These are phyloP conservation scores for Trametes hirsuta DNA, from an alignment of 1,284 basidiomycete genomes.

Conservation along the genomic window DNA sequence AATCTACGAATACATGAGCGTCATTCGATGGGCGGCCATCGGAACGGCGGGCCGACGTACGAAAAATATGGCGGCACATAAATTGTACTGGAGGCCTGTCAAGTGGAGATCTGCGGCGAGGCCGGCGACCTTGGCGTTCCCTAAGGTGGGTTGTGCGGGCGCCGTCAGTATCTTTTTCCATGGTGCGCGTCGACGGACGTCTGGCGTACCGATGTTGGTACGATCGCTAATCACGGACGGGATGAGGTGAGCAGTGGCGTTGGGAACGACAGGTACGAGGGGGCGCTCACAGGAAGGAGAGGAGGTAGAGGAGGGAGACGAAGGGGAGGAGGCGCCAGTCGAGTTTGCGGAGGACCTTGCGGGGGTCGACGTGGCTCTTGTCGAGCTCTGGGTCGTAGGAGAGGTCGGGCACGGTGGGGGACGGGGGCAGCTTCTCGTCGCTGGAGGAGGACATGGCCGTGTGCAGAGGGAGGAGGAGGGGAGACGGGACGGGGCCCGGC, in stretches of 20 bases:
- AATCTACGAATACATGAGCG: slow-evolving; percentile 4
- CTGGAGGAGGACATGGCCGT: no score
- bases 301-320: background rate
- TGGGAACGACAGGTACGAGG: background rate
- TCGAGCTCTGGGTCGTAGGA: no score
- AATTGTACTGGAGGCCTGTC: slow-evolving; percentile 24
- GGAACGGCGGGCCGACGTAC: background rate
- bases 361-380: background rate
- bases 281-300: background rate
- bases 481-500: no score
- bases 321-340: background rate
- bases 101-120: slow-evolving; percentile 16
- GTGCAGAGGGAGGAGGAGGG: no score
- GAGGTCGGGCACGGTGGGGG: no score
- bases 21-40: no score
- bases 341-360: background rate
- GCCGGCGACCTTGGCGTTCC: slow-evolving; percentile 26
- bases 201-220: slow-evolving; percentile 70
- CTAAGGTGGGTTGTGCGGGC: background rate
- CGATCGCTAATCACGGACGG: slow-evolving; percentile 51
- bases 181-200: background rate
- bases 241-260: background rate
- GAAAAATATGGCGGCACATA: slow-evolving; percentile 20
- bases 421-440: no score
- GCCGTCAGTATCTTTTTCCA: background rate